Evolutionary conservation across 345 rosid genomes (phyloP), one percentile per base, ranked within the genome.

Genomic region (Turnera subulata): DNA sequence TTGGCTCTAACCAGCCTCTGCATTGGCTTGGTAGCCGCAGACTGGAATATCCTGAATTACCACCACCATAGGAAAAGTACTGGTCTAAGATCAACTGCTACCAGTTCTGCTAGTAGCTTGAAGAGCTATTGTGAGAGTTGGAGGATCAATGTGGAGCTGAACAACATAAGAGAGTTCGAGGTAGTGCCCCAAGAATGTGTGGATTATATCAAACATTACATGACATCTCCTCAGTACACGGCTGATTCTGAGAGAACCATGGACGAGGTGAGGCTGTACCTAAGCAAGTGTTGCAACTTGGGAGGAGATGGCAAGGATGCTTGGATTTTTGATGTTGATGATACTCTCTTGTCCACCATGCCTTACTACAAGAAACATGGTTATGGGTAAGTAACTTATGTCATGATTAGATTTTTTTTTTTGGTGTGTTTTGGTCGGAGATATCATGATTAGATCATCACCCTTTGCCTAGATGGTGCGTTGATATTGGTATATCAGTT

Each of bases 311-410:
- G 85, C 0, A 82, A 82, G 73, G 95, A 82, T 32, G 85, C 84
- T 40, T 88, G 91, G 95, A 72, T 84, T 51, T 86, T 84, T 58
- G 88, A 86, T 21, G 65, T 86, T 6, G 95, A 86, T 46, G 90
- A 86, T 37, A 86, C 95, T 0, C 83, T 86, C 25, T 73, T 86
- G 50, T 86, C 95, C 29, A 84, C 88, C 70, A 66, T 84, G 13
- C 91, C 95, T 69, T 86, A 74, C 67, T 79, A 65, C 78, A 72
- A 84, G 82, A 75, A 75, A 39, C 78, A 84, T 59, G 77, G 74
- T 58, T 84, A 78, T 12, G 91, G 88, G 90, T 84, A 82, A 50
- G 58, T 19, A n/a, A n/a, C n/a, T 21, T 11, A 7, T 29, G 9
- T 6, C 46, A 32, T 2, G 52, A 51, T 62, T 18, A 13, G 14